Percentiles rank a stretch among this genome's conserved stretches.
Conservation (phyloP, 495 filamentous ascomycete species). For the Neurospora intermedia region DNA sequence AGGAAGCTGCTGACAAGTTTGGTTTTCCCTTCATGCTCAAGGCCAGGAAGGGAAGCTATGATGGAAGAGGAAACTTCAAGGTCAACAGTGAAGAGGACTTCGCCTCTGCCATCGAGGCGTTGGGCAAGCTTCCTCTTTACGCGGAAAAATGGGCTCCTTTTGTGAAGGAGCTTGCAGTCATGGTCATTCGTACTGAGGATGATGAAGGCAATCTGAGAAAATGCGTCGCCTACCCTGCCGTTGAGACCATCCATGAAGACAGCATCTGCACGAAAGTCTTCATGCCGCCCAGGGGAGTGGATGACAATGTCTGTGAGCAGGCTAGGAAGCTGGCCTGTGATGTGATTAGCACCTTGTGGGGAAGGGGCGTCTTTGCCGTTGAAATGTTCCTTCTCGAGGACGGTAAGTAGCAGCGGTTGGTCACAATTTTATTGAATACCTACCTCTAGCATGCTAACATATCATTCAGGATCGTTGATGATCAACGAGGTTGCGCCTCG, state of each 20-base stretch:
- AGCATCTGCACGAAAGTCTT: slow-evolving; percentile 92
- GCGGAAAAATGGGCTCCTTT: slow-evolving; percentile 89
- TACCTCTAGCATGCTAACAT: slow-evolving; percentile 1
- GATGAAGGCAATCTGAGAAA: slow-evolving; percentile 36
- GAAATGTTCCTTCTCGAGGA: slow-evolving; percentile 91
- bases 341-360: slow-evolving; percentile 69
- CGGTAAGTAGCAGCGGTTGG: slow-evolving; percentile 30
- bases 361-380: slow-evolving; percentile 89
- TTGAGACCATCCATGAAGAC: slow-evolving; percentile 92
- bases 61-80: slow-evolving; percentile 84
- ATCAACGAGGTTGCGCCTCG: slow-evolving; percentile 94
- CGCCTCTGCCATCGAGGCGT: slow-evolving; percentile 50
- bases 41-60: slow-evolving; percentile 84
- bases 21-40: slow-evolving; percentile 95
- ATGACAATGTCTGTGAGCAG: slow-evolving; percentile 43
- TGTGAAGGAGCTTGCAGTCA: slow-evolving; percentile 79
- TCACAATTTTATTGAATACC: neutral
- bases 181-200: slow-evolving; percentile 87
- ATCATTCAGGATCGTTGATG: slow-evolving; percentile 41
- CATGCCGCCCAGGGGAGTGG: slow-evolving; percentile 67
- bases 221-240: slow-evolving; percentile 70
- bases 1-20: slow-evolving; percentile 50
- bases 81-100: slow-evolving; percentile 60
- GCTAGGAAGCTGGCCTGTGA: slow-evolving; percentile 70
- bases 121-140: slow-evolving; percentile 67